A percentile compares a stretch with the other conserved stretches of the same genome.
phyloP scores from a whole-genome alignment of 1,284 basidiomycete genomes.

The Phylloboletellus chloephorus region DNA sequence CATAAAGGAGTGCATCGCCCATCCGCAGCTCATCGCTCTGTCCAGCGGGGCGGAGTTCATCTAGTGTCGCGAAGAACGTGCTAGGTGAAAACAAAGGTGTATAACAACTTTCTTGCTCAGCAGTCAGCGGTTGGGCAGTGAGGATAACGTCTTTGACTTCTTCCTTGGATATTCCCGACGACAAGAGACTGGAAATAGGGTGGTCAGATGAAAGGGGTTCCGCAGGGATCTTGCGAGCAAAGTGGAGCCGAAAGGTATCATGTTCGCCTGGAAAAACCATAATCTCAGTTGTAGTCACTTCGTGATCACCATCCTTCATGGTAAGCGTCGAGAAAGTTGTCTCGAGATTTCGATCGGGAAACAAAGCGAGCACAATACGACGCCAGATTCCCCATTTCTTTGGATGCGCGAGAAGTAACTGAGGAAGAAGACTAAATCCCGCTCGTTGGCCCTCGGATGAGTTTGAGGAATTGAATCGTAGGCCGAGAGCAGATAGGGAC shows the following conservation, averaged over 20 bases:
- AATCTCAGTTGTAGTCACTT: constrained; percentile 3
- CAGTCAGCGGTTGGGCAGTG: constrained; percentile 38
- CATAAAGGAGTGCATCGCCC: constrained; percentile 81
- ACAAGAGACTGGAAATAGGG: constrained; percentile 21
- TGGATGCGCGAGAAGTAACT: constrained; percentile 27
- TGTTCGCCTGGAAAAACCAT: constrained; percentile 39
- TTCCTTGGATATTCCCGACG: constrained; percentile 26
- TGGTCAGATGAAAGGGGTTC: constrained; percentile 13
- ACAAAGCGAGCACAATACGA: constrained; percentile 19
- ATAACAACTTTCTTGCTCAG: constrained; percentile 29
- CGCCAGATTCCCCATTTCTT: constrained; percentile 16
- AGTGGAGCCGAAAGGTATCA: constrained; percentile 66
- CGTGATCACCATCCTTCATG: constrained; percentile 35
- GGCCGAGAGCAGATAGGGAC: constrained; percentile 25
- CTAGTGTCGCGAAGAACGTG: constrained; percentile 43
- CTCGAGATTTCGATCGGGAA: constrained; percentile 21
- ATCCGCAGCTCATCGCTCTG: constrained; percentile 44
- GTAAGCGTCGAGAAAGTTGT: constrained; percentile 47
- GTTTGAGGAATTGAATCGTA: constrained; percentile 10
- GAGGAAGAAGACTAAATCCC: constrained; percentile 20
- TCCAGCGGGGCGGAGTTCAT: constrained; percentile 22
- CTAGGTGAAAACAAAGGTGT: constrained; percentile 55
- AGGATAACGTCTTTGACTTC: constrained; percentile 48
- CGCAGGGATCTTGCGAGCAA: constrained; percentile 33
- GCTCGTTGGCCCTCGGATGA: background rate